phyloP scores from a whole-genome alignment of 176 grass and related monocot genomes.

The Zea mays region DNA sequence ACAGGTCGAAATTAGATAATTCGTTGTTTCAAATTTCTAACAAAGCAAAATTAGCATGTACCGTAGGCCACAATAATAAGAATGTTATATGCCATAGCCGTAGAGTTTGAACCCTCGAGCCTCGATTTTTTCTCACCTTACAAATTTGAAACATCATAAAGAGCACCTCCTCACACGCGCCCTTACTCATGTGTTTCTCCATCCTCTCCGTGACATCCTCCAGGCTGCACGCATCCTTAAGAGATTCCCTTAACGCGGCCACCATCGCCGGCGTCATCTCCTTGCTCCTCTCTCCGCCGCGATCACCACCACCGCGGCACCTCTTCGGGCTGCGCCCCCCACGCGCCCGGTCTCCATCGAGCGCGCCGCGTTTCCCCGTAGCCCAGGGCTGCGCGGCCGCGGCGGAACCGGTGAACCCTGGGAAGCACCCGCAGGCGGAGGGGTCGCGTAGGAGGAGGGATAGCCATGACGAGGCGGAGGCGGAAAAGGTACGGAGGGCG shows the following conservation, averaged over 20 bases:
- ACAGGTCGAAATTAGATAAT: background rate
- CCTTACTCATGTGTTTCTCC: slow-evolving; percentile 47
- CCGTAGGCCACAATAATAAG: background rate
- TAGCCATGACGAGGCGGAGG: slow-evolving; percentile 52
- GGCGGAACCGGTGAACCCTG: background rate
- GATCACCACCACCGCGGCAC: slow-evolving; percentile 17
- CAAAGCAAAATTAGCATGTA: background rate
- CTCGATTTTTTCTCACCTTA: slow-evolving; percentile 39
- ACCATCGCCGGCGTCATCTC: slow-evolving; percentile 30
- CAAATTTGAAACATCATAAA: slow-evolving; percentile 64
- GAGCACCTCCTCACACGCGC: slow-evolving; percentile 54
- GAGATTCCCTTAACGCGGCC: slow-evolving; percentile 42
- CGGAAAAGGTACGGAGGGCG: slow-evolving; percentile 42
- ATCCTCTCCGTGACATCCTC: slow-evolving; percentile 60
- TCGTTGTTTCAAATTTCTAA: background rate
- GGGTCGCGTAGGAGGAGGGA: slow-evolving; percentile 51
- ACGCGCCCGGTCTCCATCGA: slow-evolving; percentile 13
- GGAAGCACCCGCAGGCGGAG: slow-evolving; percentile 48
- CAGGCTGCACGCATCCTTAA: slow-evolving; percentile 58
- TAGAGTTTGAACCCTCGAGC: background rate
- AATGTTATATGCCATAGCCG: background rate
- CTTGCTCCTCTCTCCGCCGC: slow-evolving; percentile 16
- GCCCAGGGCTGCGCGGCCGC: background rate
- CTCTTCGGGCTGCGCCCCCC: slow-evolving; percentile 58
- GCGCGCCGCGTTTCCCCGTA: slow-evolving; percentile 17